Evolutionary conservation across 75 land plant genomes (phyloP).

Genomic region (Picea glauca): DNA sequence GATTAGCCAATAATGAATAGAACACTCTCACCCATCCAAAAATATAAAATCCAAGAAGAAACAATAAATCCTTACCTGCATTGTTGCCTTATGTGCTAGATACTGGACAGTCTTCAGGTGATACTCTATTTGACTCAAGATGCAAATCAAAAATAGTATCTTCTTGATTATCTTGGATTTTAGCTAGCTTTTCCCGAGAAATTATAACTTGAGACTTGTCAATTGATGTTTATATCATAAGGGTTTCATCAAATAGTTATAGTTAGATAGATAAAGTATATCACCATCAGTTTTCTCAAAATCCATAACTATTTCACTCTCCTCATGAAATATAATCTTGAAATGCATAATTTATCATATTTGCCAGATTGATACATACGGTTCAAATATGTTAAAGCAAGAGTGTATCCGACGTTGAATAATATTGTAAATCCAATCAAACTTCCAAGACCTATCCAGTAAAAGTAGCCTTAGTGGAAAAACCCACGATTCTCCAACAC

Average conservation of each 20-base stretch:
- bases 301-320: neutral
- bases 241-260: neutral
- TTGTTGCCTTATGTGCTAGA: neutral
- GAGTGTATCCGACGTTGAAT: constrained; percentile 26
- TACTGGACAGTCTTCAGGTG: neutral
- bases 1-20: too few species aligned
- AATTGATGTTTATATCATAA: constrained; percentile 34
- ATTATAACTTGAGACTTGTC: constrained; percentile 17
- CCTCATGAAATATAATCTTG: too few species aligned
- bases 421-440: constrained; percentile 20
- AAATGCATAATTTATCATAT: neutral
- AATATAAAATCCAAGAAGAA: neutral
- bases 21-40: too few species aligned
- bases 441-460: constrained; percentile 30
- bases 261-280: neutral
- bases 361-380: constrained; percentile 1
- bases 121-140: neutral
- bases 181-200: too few species aligned
- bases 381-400: constrained; percentile 44
- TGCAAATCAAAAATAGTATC: neutral
- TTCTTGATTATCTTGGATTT: too few species aligned
- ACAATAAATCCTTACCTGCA: neutral
- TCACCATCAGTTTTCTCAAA: neutral
- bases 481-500: constrained; percentile 14
- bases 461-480: constrained; percentile 22